A percentile compares a stretch with the other conserved stretches of the same genome.
Evolutionary conservation across 176 grass and related monocot species (phyloP).

Genomic region (Puya raimondii): DNA sequence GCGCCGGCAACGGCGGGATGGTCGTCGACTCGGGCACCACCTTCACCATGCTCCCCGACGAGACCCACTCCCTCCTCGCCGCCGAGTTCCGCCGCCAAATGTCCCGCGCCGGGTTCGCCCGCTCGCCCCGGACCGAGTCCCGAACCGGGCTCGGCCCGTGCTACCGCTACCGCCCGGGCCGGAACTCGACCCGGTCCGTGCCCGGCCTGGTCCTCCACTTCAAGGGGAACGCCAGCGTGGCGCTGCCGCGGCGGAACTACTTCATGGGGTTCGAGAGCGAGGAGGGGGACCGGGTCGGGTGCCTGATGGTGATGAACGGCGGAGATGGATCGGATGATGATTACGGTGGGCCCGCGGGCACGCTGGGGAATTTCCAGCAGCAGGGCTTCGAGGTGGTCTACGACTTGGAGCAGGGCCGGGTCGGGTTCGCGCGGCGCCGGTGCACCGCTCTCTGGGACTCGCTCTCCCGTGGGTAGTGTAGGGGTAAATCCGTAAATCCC

Average conservation of each 20-base stretch:
- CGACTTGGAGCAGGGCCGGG: slow-evolving; percentile 55
- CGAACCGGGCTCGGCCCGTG: slow-evolving; percentile 55
- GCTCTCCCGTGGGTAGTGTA: slow-evolving; percentile 42
- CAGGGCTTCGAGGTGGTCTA: slow-evolving; percentile 95
- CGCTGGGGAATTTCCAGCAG: slow-evolving; percentile 97
- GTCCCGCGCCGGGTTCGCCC: slow-evolving; percentile 39
- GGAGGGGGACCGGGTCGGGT: slow-evolving; percentile 31
- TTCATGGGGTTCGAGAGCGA: slow-evolving; percentile 78
- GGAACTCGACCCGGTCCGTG: slow-evolving; percentile 24
- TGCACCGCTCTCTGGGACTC: slow-evolving; percentile 72
- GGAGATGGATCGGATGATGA: slow-evolving; percentile 23
- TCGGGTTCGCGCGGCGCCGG: slow-evolving; percentile 75
- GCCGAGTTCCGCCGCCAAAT: slow-evolving; percentile 50
- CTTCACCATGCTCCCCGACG: slow-evolving; percentile 78
- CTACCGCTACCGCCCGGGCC: slow-evolving; percentile 36
- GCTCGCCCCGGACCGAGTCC: slow-evolving; percentile 27
- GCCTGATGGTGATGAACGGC: slow-evolving; percentile 73
- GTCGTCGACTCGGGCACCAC: slow-evolving; percentile 85
- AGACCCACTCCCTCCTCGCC: slow-evolving; percentile 43
- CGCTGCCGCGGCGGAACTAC: slow-evolving; percentile 72
- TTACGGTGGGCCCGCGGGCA: slow-evolving; percentile 57
- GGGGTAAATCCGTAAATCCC: neutral
- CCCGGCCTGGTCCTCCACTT: slow-evolving; percentile 64
- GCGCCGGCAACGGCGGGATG: slow-evolving; percentile 80
- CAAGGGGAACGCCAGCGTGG: slow-evolving; percentile 56